These are phyloP conservation scores for Turritis glabra DNA, from an alignment of 345 rosid genomes.

Conservation along the genomic window DNA sequence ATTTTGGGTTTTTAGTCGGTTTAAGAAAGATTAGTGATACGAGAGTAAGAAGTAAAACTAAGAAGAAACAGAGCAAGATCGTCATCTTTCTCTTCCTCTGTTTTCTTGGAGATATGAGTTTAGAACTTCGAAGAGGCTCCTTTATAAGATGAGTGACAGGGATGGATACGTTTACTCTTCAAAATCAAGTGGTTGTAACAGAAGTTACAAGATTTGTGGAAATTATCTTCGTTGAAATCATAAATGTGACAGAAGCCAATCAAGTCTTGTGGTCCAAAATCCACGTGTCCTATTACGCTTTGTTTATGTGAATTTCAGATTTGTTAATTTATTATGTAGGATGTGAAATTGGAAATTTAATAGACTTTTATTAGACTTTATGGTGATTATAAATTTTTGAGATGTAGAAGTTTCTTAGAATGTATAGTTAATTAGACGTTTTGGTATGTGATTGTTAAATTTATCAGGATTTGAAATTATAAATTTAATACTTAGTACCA, in stretches of 20 bases:
- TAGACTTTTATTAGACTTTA: background rate
- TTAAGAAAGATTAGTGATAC: background rate
- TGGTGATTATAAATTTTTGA: too few species aligned
- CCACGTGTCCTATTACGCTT: background rate
- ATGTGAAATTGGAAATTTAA: background rate
- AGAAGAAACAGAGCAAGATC: conserved; percentile 30
- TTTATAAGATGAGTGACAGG: background rate
- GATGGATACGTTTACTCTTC: background rate
- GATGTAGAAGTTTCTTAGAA: too few species aligned
- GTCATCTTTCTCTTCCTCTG: conserved; percentile 27
- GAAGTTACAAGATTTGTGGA: background rate
- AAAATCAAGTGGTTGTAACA: background rate
- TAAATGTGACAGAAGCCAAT: background rate
- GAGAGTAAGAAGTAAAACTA: conserved; percentile 2
- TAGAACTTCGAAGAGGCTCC: background rate
- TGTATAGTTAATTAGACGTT: background rate
- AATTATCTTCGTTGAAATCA: background rate
- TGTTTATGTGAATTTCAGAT: background rate
- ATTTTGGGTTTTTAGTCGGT: background rate
- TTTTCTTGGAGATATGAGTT: conserved; percentile 7
- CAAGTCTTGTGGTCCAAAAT: background rate
- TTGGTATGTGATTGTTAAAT: background rate
- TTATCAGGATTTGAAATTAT: too few species aligned
- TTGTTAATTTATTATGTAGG: background rate
- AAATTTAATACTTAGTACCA: too few species aligned